Evolutionary conservation across 2,329 filamentous ascomycete genomes (phyloP), one percentile per base, ranked within the genome.

Genomic region (Eutypa lata): DNA sequence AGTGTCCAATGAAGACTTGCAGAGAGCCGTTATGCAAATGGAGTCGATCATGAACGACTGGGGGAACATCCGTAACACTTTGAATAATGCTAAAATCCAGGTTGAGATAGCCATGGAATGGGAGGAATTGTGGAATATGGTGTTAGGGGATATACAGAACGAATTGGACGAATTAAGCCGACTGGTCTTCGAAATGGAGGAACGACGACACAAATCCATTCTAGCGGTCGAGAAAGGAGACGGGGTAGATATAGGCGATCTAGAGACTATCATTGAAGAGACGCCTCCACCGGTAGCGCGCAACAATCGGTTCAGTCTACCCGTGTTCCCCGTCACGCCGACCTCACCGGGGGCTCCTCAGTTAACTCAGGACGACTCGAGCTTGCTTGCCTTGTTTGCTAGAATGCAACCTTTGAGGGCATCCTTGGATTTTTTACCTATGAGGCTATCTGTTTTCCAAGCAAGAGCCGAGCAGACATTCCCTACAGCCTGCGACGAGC

Each of bases 91-190:
- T 52, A 96, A 96, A 68, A 83, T 83, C 47, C 93, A 97, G 66
- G 93, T 99, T 18, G 94, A 97, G 71, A 86, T 96, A 53, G 94
- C 94, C 46, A 96, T 97, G 91, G 94, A 99, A 67, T 99, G 93
- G 93, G 92, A 97, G 70, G 92, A 97, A 72, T 78, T 99, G 35
- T 97, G 94, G 93, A 91, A 91, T 62, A 90, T 83, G 58, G 93
- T 97, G 3, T 77, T 99, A 2, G 93, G 92, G 44, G 93, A 97
- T 68, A 96, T 97, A 56, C 90, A 92, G 49, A 85, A 87, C 57
- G 94, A 99, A 72, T 87, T 84, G 66, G 89, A 94, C 58, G 86
- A 88, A 44, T 78, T 96, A 16, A 84, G 83, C 64, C 81, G 89
- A 38, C 75, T 96, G 47, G 90, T 97, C 28, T 97, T 97, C 65